phyloP scores from a whole-genome alignment of 352 stramenopile genomes.

The Phytophthora cactorum region DNA sequence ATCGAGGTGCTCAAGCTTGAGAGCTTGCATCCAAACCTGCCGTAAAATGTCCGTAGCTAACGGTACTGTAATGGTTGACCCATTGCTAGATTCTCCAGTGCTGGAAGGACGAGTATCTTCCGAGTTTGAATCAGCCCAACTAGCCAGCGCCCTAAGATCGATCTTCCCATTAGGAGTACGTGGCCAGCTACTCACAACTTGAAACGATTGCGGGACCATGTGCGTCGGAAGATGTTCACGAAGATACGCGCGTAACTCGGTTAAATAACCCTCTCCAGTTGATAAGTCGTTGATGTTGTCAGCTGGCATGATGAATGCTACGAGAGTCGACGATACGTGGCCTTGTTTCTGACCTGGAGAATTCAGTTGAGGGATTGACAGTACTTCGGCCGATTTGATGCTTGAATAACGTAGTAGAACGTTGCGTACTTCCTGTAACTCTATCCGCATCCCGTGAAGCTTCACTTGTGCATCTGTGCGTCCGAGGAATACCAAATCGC shows the following conservation, averaged over 20 bases:
- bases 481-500: slow-evolving; percentile 69
- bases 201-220: slow-evolving; percentile 70
- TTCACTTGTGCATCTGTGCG: slow-evolving; percentile 83
- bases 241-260: slow-evolving; percentile 35
- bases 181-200: slow-evolving; percentile 52
- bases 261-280: slow-evolving; percentile 11
- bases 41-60: slow-evolving; percentile 49
- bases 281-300: slow-evolving; percentile 10
- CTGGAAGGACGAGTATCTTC: background rate
- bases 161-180: slow-evolving; percentile 81
- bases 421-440: slow-evolving; percentile 81
- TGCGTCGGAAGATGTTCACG: slow-evolving; percentile 51
- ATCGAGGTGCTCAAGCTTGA: slow-evolving; percentile 36
- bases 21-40: slow-evolving; percentile 58
- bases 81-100: background rate
- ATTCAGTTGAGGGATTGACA: slow-evolving; percentile 33
- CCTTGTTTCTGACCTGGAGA: slow-evolving; percentile 9
- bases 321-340: slow-evolving; percentile 34
- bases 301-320: slow-evolving; percentile 57
- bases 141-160: slow-evolving; percentile 49
- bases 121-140: background rate
- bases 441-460: slow-evolving; percentile 80
- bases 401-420: slow-evolving; percentile 45
- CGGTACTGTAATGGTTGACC: slow-evolving; percentile 23
- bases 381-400: slow-evolving; percentile 57